Conservation (phyloP, 768 basidiomycete species). For the Pulveroboletus ravenelii region DNA sequence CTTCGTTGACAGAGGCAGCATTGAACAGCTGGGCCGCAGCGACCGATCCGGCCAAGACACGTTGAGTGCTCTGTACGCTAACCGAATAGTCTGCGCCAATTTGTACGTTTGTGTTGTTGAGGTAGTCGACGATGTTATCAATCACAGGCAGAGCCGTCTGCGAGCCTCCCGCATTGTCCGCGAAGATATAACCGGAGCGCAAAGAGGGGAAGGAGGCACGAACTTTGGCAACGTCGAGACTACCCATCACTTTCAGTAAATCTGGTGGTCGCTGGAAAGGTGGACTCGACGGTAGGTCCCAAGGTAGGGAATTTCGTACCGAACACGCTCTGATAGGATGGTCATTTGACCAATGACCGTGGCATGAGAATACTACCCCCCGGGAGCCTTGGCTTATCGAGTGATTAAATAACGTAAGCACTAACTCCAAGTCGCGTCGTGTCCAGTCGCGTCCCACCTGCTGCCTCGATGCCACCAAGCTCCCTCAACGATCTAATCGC, state of each 20-base stretch:
- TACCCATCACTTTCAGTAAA: constrained; percentile 10
- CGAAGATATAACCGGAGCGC: constrained; percentile 56
- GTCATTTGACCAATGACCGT: constrained; percentile 3
- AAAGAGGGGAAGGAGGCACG: constrained; percentile 64
- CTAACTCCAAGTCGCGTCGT: background rate
- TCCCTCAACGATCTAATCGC: constrained; percentile 27
- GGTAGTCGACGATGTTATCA: constrained; percentile 61
- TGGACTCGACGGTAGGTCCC: background rate
- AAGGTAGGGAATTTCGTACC: background rate
- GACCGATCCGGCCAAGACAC: constrained; percentile 45
- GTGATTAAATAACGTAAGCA: background rate
- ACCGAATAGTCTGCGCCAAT: constrained; percentile 67
- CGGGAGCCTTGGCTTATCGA: no score
- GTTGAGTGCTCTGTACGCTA: constrained; percentile 48
- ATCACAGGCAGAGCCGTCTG: constrained; percentile 54
- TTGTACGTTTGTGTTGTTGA: constrained; percentile 69
- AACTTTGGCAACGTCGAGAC: constrained; percentile 45
- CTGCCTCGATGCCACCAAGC: constrained; percentile 28
- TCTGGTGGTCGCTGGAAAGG: background rate
- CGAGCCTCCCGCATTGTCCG: constrained; percentile 75
- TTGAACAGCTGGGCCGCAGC: constrained; percentile 60
- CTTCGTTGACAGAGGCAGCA: constrained; percentile 55
- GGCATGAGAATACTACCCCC: no score
- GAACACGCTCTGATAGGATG: background rate
- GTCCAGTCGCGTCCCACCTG: no score